phyloP scores from a whole-genome alignment of 2,329 filamentous ascomycete species.

The Cytospora mali region DNA sequence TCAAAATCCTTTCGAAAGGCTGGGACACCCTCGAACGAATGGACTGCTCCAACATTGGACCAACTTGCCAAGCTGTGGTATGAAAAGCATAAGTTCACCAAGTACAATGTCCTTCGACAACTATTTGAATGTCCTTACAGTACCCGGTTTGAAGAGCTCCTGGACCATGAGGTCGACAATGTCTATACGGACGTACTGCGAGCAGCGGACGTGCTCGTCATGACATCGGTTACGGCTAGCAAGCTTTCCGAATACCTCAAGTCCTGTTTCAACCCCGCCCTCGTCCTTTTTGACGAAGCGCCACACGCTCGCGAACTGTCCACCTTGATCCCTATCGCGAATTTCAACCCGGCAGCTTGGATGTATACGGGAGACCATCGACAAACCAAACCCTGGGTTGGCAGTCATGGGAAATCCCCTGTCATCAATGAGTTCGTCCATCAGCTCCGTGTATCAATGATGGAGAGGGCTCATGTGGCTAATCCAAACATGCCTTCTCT shows the following conservation, averaged over 20 bases:
- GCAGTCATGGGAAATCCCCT: neutral
- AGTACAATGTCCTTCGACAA: neutral
- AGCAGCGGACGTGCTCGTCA: neutral
- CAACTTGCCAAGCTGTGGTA: neutral
- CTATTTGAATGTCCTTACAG: too few species aligned
- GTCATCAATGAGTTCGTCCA: neutral
- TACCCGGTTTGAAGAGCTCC: neutral
- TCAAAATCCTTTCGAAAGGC: neutral
- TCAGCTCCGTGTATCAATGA: constrained; percentile 4
- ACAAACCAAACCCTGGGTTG: constrained; percentile 5
- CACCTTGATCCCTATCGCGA: neutral
- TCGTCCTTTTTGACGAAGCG: constrained; percentile 12
- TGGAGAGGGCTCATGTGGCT: neutral
- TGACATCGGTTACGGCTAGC: constrained; percentile 4
- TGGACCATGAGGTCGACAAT: neutral
- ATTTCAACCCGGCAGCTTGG: neutral
- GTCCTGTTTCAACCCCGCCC: neutral
- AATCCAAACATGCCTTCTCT: neutral
- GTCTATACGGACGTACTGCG: neutral
- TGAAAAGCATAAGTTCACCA: neutral
- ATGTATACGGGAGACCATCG: constrained; percentile 7
- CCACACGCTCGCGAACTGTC: constrained; percentile 11
- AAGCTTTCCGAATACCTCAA: neutral
- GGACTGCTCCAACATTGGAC: constrained; percentile 1
- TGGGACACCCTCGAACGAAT: neutral